Conservation (phyloP, 2,329 filamentous ascomycete species). For the Fusarium mangiferae region DNA sequence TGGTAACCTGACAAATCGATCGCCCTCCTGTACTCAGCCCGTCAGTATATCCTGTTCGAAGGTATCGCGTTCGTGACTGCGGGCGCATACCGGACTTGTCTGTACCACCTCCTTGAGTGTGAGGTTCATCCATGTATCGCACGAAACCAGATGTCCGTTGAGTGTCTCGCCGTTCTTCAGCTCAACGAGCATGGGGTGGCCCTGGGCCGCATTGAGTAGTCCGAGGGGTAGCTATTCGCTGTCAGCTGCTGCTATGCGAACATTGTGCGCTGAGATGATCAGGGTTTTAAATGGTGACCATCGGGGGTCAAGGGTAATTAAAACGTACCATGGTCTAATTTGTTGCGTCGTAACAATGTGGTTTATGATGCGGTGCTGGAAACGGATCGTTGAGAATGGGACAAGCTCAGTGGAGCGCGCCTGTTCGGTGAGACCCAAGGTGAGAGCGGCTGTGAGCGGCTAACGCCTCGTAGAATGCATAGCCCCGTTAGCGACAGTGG, state of each 20-base stretch:
- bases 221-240: constrained; percentile 72
- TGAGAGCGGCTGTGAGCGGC: constrained; percentile 28
- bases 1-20: constrained; percentile 90
- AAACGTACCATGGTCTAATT: constrained; percentile 40
- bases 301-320: background rate
- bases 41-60: constrained; percentile 21
- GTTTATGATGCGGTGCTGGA: constrained; percentile 38
- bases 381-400: constrained; percentile 39
- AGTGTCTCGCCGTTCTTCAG: constrained; percentile 97
- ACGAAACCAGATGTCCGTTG: constrained; percentile 94
- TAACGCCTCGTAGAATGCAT: constrained; percentile 39
- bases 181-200: constrained; percentile 97
- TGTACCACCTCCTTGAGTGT: constrained; percentile 97
- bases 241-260: constrained; percentile 38
- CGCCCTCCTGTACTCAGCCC: constrained; percentile 74
- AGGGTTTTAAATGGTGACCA: background rate
- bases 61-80: background rate
- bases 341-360: constrained; percentile 34
- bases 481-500: constrained; percentile 31
- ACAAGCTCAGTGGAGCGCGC: constrained; percentile 42
- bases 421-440: constrained; percentile 41
- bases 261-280: constrained; percentile 1
- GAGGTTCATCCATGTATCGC: constrained; percentile 99
- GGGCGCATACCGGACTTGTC: constrained; percentile 76
- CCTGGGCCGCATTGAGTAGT: constrained; percentile 93